These are phyloP conservation scores for Penicillium mononematosum DNA, from an alignment of 495 filamentous ascomycete species.

Conservation along the genomic window DNA sequence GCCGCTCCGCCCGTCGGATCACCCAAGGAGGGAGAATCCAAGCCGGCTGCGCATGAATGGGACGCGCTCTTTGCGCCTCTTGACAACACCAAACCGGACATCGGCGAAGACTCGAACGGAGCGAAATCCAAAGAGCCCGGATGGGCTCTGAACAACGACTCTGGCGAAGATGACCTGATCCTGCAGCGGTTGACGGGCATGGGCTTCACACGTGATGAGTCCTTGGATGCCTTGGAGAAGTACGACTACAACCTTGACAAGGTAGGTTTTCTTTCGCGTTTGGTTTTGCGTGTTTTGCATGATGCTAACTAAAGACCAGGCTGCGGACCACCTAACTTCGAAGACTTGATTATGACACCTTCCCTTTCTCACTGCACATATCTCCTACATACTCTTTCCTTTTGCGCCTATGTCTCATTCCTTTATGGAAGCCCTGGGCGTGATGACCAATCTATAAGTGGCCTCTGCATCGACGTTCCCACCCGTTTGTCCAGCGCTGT, in stretches of 20 bases:
- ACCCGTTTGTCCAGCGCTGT: conserved; percentile 22
- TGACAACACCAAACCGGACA: conserved; percentile 52
- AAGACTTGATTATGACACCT: conserved; percentile 27
- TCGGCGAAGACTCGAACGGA: conserved; percentile 28
- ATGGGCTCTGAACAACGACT: conserved; percentile 69
- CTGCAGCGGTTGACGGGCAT: conserved; percentile 86
- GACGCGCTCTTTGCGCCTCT: conserved; percentile 88
- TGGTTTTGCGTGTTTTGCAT: not conserved
- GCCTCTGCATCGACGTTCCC: conserved; percentile 17
- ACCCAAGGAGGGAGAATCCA: conserved; percentile 31
- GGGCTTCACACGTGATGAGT: conserved; percentile 79
- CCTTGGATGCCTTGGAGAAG: conserved; percentile 85
- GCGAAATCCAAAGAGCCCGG: conserved; percentile 48
- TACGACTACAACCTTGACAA: conserved; percentile 94
- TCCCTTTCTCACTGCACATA: conserved; percentile 26
- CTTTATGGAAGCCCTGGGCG: conserved; percentile 11
- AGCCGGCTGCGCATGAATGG: conserved; percentile 70
- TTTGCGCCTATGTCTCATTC: conserved; percentile 24
- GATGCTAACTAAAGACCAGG: conserved; percentile 26
- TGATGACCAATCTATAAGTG: conserved; percentile 3
- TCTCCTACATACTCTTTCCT: conserved; percentile 26
- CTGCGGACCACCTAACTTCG: conserved; percentile 43
- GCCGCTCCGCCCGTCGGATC: conserved; percentile 24
- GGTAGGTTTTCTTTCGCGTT: conserved; percentile 54
- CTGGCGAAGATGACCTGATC: conserved; percentile 86